Percentiles rank a stretch among this genome's conserved stretches.
phyloP scores from a whole-genome alignment of 1,284 basidiomycete genomes.

The Sphagnurus paluster region DNA sequence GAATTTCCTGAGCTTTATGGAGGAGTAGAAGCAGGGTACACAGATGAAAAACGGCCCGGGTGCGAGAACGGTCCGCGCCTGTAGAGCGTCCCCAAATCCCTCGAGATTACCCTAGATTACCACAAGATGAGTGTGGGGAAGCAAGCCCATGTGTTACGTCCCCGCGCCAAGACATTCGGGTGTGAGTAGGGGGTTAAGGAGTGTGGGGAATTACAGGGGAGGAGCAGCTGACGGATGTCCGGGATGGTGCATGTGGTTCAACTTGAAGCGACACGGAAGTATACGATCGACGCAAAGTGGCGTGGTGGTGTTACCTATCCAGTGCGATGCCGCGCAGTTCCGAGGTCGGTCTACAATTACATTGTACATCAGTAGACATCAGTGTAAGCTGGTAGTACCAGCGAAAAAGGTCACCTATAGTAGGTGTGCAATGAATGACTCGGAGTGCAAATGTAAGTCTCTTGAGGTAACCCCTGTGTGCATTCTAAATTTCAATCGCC shows the following conservation, averaged over 20 bases:
- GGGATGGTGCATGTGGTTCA: neutral
- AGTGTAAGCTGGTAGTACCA: no score
- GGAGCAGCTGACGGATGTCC: slow-evolving; percentile 7
- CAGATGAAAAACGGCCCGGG: slow-evolving; percentile 4
- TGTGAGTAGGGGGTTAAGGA: neutral
- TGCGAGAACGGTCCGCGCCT: slow-evolving; percentile 2
- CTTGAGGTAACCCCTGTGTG: no score
- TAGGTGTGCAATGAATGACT: no score
- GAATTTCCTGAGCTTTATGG: slow-evolving; percentile 2
- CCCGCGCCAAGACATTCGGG: neutral
- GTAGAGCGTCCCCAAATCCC: neutral
- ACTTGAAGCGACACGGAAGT: neutral
- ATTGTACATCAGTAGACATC: neutral
- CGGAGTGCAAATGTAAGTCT: no score
- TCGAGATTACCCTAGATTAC: no score
- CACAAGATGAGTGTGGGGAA: neutral
- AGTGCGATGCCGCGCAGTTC: neutral
- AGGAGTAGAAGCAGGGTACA: neutral
- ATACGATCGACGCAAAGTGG: neutral
- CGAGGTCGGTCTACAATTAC: neutral
- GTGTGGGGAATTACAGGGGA: neutral
- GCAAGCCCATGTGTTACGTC: neutral
- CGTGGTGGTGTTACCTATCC: neutral
- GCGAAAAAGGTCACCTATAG: no score
- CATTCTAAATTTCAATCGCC: no score